These are phyloP conservation scores for Arthroderma uncinatum DNA, from an alignment of 2,329 filamentous ascomycete genomes.

Conservation along the genomic window DNA sequence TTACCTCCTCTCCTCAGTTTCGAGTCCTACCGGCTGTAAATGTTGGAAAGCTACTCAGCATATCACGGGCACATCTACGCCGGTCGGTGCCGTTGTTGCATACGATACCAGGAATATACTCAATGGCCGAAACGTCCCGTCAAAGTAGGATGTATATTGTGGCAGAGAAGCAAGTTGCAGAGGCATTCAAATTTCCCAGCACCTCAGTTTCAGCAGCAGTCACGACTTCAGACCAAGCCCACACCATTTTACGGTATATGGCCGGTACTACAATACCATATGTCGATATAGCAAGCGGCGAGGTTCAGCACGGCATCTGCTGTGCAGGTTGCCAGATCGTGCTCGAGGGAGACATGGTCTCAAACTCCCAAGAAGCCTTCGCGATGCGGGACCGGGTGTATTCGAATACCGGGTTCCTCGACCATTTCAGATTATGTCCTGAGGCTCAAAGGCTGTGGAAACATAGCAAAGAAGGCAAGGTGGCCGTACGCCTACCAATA, in stretches of 20 bases:
- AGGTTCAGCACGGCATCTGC: conserved; percentile 5
- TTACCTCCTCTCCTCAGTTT: not conserved
- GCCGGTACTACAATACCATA: conserved; percentile 7
- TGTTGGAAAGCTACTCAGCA: not conserved
- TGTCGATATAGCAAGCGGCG: conserved; percentile 1
- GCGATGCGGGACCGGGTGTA: conserved; percentile 3
- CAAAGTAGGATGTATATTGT: not conserved
- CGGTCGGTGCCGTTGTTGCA: conserved; percentile 1
- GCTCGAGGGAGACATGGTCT: not conserved
- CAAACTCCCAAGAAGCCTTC: not conserved
- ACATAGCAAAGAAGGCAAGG: conserved; percentile 8
- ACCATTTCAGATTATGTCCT: conserved; percentile 6
- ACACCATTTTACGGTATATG: conserved; percentile 5
- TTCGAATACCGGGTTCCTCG: conserved; percentile 4
- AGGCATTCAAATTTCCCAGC: not conserved
- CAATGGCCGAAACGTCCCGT: not conserved
- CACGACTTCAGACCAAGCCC: not conserved
- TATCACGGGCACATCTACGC: conserved; percentile 1
- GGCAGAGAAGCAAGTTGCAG: not conserved
- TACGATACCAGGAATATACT: conserved; percentile 5
- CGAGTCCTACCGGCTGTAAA: not conserved
- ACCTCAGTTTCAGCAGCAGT: not conserved
- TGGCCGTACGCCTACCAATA: not conserved
- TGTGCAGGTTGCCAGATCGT: conserved; percentile 8
- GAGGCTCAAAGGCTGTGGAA: conserved; percentile 9